Evolutionary conservation across 2,329 filamentous ascomycete species (phyloP).

Genomic region (Aspergillus niger): DNA sequence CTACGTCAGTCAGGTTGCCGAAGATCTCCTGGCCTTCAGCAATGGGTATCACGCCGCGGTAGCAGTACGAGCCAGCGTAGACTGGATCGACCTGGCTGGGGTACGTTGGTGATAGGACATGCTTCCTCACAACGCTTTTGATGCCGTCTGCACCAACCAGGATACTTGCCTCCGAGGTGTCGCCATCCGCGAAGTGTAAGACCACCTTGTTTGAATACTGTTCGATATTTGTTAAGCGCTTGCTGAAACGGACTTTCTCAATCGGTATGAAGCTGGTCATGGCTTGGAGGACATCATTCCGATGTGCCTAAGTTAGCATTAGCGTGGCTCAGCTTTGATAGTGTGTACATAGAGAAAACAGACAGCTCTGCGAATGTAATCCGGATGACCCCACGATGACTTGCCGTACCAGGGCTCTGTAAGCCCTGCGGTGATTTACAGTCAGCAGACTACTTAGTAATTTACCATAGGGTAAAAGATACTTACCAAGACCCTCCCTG

Average conservation of each 20-base stretch:
- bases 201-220: background rate
- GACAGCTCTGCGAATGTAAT: slow-evolving; percentile 18
- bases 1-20: slow-evolving; percentile 19
- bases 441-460: background rate
- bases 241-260: slow-evolving; percentile 19
- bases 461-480: too few species aligned
- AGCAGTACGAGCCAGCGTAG: slow-evolving; percentile 36
- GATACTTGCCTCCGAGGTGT: slow-evolving; percentile 29
- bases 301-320: slow-evolving; percentile 8
- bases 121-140: slow-evolving; percentile 30
- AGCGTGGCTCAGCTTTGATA: background rate
- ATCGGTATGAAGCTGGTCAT: slow-evolving; percentile 18
- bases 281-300: slow-evolving; percentile 13
- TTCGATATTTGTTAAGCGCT: slow-evolving; percentile 10
- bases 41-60: slow-evolving; percentile 35
- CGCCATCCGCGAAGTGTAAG: slow-evolving; percentile 35
- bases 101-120: slow-evolving; percentile 20
- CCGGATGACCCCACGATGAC: slow-evolving; percentile 17
- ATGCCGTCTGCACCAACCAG: slow-evolving; percentile 43
- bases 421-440: background rate
- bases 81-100: slow-evolving; percentile 15
- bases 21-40: slow-evolving; percentile 18
- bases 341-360: background rate
- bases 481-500: background rate
- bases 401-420: slow-evolving; percentile 16